Evolutionary conservation across 805 yeast species (phyloP).

Genomic region (Metschnikowia drakensbergensis): DNA sequence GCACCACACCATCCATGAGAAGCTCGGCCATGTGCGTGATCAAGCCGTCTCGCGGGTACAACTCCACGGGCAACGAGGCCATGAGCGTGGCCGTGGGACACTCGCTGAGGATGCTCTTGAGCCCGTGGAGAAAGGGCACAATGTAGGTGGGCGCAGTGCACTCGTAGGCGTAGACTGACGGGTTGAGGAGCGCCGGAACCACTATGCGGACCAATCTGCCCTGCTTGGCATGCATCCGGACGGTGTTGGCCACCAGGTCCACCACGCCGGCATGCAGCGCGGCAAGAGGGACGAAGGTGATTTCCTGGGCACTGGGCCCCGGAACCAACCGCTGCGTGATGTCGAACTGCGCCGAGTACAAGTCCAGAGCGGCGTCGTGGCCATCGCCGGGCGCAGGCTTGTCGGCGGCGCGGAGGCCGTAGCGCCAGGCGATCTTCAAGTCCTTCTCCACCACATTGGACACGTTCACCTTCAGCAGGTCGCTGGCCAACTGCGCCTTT

Average conservation of each 20-base stretch:
- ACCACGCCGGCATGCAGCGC: conserved; percentile 21
- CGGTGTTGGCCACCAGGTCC: conserved; percentile 36
- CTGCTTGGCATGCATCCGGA: conserved; percentile 32
- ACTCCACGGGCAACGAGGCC: conserved; percentile 58
- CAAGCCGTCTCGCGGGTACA: conserved; percentile 54
- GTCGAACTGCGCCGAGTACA: conserved; percentile 68
- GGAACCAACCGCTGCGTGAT: conserved; percentile 70
- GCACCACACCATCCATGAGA: conserved; percentile 63
- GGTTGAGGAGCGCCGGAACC: conserved; percentile 76
- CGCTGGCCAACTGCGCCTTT: conserved; percentile 50
- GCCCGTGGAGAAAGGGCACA: conserved; percentile 56
- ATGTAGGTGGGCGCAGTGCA: conserved; percentile 44
- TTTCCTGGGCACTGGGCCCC: conserved; percentile 57
- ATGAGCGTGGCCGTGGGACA: conserved; percentile 48
- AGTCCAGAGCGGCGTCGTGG: conserved; percentile 35
- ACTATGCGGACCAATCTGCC: conserved; percentile 58
- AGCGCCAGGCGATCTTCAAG: conserved; percentile 92
- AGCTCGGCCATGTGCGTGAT: conserved; percentile 51
- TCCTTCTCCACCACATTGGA: conserved; percentile 57
- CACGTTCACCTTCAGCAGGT: conserved; percentile 64
- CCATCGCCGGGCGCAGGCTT: conserved; percentile 5
- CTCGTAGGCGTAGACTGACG: conserved; percentile 61
- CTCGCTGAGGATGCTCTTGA: conserved; percentile 51
- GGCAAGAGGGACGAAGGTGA: conserved; percentile 49
- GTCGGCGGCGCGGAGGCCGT: conserved; percentile 43